A percentile compares a stretch with the other conserved stretches of the same genome.
Evolutionary conservation across 2,329 filamentous ascomycete species (phyloP).

Genomic region (Aspergillus transmontanensis): DNA sequence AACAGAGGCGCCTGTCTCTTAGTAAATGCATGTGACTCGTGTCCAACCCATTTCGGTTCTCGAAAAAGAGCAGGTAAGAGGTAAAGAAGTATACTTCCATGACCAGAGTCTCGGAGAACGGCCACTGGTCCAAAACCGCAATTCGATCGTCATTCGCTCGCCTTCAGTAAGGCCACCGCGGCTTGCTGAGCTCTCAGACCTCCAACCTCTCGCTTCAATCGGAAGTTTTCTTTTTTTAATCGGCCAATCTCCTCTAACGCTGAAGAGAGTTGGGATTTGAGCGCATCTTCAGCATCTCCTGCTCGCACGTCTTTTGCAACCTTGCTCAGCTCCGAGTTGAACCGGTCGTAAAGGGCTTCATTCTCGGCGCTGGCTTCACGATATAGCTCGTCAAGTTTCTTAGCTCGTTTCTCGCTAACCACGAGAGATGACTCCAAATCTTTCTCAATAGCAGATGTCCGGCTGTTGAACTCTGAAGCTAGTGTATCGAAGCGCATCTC

Average conservation of each 20-base stretch:
- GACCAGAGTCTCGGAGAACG: constrained; percentile 10
- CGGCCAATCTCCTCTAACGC: constrained; percentile 75
- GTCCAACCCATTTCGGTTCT: constrained; percentile 9
- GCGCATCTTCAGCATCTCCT: constrained; percentile 76
- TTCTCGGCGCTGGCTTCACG: constrained; percentile 88
- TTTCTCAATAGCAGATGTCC: constrained; percentile 65
- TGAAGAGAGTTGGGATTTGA: constrained; percentile 71
- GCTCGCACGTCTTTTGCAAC: constrained; percentile 76
- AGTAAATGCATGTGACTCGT: constrained; percentile 22
- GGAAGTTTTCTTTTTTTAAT: constrained; percentile 81
- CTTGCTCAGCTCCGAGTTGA: constrained; percentile 86
- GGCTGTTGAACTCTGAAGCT: constrained; percentile 61
- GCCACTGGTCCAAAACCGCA: constrained; percentile 10
- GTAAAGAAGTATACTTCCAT: background rate
- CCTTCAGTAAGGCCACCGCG: constrained; percentile 33
- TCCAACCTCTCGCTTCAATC: constrained; percentile 79
- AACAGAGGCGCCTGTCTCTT: constrained; percentile 16
- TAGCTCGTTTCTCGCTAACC: constrained; percentile 75
- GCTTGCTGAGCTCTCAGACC: constrained; percentile 61
- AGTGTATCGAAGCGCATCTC: constrained; percentile 67
- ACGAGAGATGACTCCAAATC: constrained; percentile 73
- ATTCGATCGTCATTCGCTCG: constrained; percentile 27
- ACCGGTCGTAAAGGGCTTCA: constrained; percentile 85
- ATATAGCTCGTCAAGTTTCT: constrained; percentile 84
- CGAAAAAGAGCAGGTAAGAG: constrained; percentile 1